Conservation (phyloP, 2,329 filamentous ascomycete genomes). For the Ophiocordyceps sinensis region DNA sequence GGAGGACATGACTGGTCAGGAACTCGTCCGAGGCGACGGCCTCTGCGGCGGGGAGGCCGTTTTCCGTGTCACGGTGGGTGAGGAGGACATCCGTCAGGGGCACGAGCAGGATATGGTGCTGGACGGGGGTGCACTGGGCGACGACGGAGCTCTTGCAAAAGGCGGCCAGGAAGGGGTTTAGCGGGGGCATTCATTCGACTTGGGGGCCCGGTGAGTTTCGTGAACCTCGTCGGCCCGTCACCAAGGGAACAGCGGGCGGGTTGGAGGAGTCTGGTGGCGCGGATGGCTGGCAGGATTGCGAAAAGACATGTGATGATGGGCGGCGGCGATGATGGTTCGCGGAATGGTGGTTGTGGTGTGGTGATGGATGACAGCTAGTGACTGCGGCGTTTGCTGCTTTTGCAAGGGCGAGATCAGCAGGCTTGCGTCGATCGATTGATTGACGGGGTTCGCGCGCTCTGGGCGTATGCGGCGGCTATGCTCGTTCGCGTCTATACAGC, state of each 20-base stretch:
- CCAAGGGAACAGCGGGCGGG: conserved; percentile 3
- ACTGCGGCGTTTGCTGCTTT: no score
- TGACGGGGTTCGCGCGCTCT: no score
- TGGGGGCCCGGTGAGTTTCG: conserved; percentile 9
- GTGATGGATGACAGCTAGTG: no score
- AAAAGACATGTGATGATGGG: conserved; percentile 1
- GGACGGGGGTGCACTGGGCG: conserved; percentile 77
- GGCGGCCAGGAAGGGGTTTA: conserved; percentile 96
- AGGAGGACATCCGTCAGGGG: conserved; percentile 86
- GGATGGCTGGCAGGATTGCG: not conserved
- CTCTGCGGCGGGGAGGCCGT: conserved; percentile 61
- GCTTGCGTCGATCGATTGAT: no score
- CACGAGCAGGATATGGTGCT: conserved; percentile 88
- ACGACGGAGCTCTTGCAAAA: conserved; percentile 96
- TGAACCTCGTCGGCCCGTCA: conserved; percentile 13
- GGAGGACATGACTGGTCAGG: conserved; percentile 88
- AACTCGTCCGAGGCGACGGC: conserved; percentile 86
- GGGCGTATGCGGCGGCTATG: no score
- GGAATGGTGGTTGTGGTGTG: no score
- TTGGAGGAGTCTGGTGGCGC: not conserved
- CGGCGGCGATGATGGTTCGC: not conserved
- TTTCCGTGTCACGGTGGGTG: conserved; percentile 76
- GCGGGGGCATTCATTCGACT: conserved; percentile 65
- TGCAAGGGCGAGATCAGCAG: not conserved
- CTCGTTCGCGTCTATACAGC: no score